Evolutionary conservation across 164 flowering plant species (phyloP), one percentile per base, ranked within the genome.

Genomic region (Litsea cubeba): DNA sequence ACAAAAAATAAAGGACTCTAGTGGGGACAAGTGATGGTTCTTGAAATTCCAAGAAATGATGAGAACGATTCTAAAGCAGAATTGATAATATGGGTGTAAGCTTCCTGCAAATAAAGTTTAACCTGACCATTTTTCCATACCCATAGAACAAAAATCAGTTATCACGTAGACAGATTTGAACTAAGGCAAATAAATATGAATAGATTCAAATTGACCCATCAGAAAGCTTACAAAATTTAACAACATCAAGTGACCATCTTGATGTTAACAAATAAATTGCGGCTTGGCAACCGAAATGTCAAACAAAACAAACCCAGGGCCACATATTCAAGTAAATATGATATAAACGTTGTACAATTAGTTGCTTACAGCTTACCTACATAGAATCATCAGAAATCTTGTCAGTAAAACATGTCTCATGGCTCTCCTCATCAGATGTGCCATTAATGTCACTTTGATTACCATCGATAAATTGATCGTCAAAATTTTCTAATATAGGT

Each of bases 401-500:
- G 4, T 40, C 46, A 22, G 20, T 20, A 68, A 15, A 54, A 65
- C 26, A 30, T 68, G 40, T 35, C 24, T 23, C 22, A 32, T 77
- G 30, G 3, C 28, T 67, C 32, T 60, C 72, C 57, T 25, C 40
- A 6, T 71, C 75, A 46, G 68, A 71, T 60, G 72, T 32, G 22
- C 68, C 69, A 68, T n/a, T 14, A 22, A 15, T 22, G 6, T 71
- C 62, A 62, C 73, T 64, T 40, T 28, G 11, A 58, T 67, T 60
- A 1, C 14, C 66, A 24, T 58, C 54, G 40, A 15, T 30, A 40
- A 40, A 40, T 62, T 40, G 72, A 32, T 66, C 74, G n/a, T 78
- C 76, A 65, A 51, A 77, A 49, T 77, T 74, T 71, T 86, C 87
- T 64, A 88, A 77, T 63, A 85, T 78, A 22, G 89, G 86, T 65